Conservation (phyloP, 148 eudicot genomes). For the Camellia granthamiana region DNA sequence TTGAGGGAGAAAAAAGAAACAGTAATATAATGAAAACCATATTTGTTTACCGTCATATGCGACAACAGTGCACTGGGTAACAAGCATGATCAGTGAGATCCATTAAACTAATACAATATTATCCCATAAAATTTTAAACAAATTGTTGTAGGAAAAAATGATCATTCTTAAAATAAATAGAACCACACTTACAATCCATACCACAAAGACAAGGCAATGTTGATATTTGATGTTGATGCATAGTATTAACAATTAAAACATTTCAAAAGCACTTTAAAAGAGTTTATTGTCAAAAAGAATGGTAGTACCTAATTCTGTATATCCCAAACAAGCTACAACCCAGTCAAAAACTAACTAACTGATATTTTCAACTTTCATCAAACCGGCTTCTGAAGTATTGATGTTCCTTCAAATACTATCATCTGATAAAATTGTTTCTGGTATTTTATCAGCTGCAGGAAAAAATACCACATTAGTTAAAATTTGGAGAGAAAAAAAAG, state of each 20-base stretch:
- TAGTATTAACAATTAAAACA: background rate
- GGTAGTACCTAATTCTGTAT: background rate
- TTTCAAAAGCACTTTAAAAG: background rate
- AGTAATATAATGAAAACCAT: too few relatives aligned
- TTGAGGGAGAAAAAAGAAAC: too few relatives aligned
- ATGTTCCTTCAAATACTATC: conserved; percentile 74
- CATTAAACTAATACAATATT: too few relatives aligned
- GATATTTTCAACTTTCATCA: background rate
- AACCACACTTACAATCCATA: too few relatives aligned
- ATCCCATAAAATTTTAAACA: too few relatives aligned
- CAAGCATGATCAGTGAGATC: too few relatives aligned
- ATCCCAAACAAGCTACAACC: background rate
- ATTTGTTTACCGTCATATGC: too few relatives aligned
- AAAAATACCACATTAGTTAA: background rate
- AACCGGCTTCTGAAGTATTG: conserved; percentile 57
- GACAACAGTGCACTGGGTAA: too few relatives aligned
- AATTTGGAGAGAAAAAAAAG: background rate
- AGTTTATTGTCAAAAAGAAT: background rate
- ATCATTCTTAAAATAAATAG: too few relatives aligned
- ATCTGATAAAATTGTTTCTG: conserved; percentile 30
- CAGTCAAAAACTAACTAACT: background rate
- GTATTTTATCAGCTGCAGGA: conserved; percentile 51
- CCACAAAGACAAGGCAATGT: background rate
- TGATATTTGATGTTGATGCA: background rate
- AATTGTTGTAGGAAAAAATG: too few relatives aligned